phyloP scores from a whole-genome alignment of 202 grass and related monocot genomes.

The Schoenoplectus tabernaemontani region DNA sequence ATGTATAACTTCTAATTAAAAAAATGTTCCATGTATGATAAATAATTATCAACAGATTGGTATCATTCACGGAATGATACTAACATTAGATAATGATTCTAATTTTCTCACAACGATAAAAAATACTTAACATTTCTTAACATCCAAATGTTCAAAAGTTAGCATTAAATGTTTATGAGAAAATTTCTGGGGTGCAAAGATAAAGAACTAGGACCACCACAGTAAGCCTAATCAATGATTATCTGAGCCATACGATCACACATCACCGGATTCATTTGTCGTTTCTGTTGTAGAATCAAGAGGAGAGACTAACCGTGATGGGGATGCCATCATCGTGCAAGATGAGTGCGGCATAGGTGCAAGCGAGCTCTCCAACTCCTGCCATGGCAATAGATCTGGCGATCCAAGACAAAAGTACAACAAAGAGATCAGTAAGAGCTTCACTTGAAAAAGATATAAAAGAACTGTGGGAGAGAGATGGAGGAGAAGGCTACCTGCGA shows the following conservation, averaged over 20 bases:
- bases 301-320: slow-evolving; percentile 24
- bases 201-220: background rate
- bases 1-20: background rate
- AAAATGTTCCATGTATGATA: background rate
- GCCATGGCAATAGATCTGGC: slow-evolving; percentile 9
- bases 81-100: background rate
- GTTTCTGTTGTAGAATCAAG: background rate
- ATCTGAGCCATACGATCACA: background rate
- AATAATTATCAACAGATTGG: background rate
- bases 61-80: background rate
- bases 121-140: background rate
- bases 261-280: background rate
- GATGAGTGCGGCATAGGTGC: slow-evolving; percentile 43
- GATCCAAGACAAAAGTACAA: background rate
- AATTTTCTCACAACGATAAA: background rate
- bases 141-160: background rate
- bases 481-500: background rate
- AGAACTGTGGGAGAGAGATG: background rate
- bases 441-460: background rate
- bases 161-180: background rate
- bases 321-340: slow-evolving; percentile 38
- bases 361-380: slow-evolving; percentile 33
- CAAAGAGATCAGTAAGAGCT: background rate
- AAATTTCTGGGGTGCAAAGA: no score
- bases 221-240: background rate